A percentile compares a stretch with the other conserved stretches of the same genome.
phyloP scores from a whole-genome alignment of 495 filamentous ascomycete genomes.

The Ramalina intermedia region DNA sequence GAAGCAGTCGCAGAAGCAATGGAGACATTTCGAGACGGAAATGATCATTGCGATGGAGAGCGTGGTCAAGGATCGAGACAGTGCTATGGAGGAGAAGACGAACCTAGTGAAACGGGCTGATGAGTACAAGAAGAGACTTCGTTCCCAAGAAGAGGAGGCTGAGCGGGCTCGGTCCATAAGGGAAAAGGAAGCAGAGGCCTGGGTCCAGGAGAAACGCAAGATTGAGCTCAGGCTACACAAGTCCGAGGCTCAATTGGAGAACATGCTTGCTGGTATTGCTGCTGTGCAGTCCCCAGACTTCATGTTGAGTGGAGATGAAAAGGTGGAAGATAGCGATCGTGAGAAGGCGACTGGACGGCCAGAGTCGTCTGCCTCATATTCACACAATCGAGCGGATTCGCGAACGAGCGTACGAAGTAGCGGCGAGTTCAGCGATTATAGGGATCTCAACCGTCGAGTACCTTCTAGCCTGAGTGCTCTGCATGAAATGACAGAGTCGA shows the following conservation, averaged over 20 bases:
- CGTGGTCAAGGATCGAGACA: constrained; percentile 73
- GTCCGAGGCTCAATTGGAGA: constrained; percentile 71
- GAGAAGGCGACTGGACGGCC: constrained; percentile 30
- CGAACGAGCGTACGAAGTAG: constrained; percentile 45
- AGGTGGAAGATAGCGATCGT: constrained; percentile 23
- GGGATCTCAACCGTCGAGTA: constrained; percentile 30
- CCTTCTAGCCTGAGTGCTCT: constrained; percentile 48
- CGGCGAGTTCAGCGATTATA: constrained; percentile 41
- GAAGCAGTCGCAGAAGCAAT: constrained; percentile 67
- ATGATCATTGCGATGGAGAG: constrained; percentile 71
- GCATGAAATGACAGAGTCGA: constrained; percentile 36
- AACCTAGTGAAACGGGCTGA: constrained; percentile 76
- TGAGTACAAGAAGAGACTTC: constrained; percentile 56
- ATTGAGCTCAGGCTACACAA: constrained; percentile 76
- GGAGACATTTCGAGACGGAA: constrained; percentile 75
- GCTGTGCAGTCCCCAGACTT: constrained; percentile 46
- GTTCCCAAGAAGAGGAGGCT: constrained; percentile 70
- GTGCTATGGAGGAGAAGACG: constrained; percentile 54
- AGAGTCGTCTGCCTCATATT: constrained; percentile 64
- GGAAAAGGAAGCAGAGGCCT: constrained; percentile 66
- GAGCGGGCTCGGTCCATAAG: constrained; percentile 60
- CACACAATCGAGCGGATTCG: constrained; percentile 44
- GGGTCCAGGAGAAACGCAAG: constrained; percentile 66
- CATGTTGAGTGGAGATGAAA: neutral
- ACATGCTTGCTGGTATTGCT: constrained; percentile 69